These are phyloP conservation scores for Ajuga chamaepitys DNA, from an alignment of 257 asterid species.

Conservation along the genomic window DNA sequence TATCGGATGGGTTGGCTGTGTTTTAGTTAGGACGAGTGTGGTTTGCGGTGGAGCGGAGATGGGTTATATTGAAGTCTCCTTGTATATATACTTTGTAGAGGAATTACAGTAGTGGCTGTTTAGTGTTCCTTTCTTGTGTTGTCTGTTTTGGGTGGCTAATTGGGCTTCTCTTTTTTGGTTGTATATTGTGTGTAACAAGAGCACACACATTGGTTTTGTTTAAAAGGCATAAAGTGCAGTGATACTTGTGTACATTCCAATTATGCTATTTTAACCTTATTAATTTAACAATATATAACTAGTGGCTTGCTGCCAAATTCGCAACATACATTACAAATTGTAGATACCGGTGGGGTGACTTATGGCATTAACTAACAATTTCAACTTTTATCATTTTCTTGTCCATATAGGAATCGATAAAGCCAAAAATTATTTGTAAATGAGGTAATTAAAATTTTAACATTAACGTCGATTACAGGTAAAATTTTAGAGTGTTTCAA, in stretches of 20 bases:
- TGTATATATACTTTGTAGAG: constrained; percentile 24
- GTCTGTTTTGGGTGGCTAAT: constrained; percentile 7
- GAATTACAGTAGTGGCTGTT: constrained; percentile 17
- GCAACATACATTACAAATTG: too few relatives aligned
- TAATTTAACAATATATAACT: too few relatives aligned
- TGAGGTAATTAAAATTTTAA: too few relatives aligned
- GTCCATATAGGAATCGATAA: too few relatives aligned
- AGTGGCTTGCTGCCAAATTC: too few relatives aligned
- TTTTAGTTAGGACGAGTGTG: constrained; percentile 8
- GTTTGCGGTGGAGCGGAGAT: constrained; percentile 11
- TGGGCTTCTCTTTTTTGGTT: constrained; percentile 16
- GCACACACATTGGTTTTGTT: constrained; percentile 33
- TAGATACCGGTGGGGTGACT: too few relatives aligned
- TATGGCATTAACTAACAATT: too few relatives aligned
- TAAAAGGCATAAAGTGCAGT: constrained; percentile 23
- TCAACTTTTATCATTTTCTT: too few relatives aligned
- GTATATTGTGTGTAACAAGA: constrained; percentile 36
- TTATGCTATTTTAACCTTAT: too few relatives aligned
- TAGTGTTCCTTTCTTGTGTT: background rate
- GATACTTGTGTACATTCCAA: constrained; percentile 17
- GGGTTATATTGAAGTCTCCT: constrained; percentile 19
- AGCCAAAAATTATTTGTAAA: too few relatives aligned
- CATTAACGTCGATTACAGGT: too few relatives aligned
- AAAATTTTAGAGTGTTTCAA: too few relatives aligned
- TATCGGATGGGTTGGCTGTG: constrained; percentile 12